phyloP scores from a whole-genome alignment of 441 rosid genomes.

The Croton laevigatus region DNA sequence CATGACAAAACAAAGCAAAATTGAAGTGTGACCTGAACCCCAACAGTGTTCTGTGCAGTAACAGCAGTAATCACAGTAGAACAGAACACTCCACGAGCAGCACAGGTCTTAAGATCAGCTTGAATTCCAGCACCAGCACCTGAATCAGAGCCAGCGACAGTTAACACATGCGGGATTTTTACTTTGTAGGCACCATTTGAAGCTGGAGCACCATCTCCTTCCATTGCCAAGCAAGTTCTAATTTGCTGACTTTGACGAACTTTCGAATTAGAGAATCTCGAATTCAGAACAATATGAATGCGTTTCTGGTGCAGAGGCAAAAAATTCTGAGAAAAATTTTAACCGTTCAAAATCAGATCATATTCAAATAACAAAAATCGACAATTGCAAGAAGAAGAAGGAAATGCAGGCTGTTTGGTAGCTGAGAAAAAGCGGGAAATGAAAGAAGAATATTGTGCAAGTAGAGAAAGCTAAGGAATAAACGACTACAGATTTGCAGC shows the following conservation, averaged over 20 bases:
- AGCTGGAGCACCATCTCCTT: conserved; percentile 21
- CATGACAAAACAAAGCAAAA: background rate
- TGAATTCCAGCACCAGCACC: conserved; percentile 94
- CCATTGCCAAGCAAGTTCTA: conserved; percentile 24
- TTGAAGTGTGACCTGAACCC: conserved; percentile 59
- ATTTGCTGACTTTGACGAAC: background rate
- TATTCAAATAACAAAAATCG: background rate
- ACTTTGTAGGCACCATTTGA: conserved; percentile 15
- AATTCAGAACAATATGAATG: conserved; percentile 4
- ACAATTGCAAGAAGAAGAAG: background rate
- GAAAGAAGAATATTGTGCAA: background rate
- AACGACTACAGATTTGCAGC: background rate
- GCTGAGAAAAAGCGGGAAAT: background rate
- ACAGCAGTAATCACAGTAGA: conserved; percentile 87
- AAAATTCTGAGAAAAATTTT: background rate
- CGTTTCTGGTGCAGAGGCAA: background rate
- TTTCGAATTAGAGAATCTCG: conserved; percentile 10
- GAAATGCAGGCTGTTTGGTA: background rate
- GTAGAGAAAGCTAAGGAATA: background rate
- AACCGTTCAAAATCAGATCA: background rate
- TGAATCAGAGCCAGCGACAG: conserved; percentile 94
- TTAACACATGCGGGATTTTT: conserved; percentile 69
- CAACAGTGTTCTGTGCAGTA: conserved; percentile 90
- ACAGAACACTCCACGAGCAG: conserved; percentile 84
- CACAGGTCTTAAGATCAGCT: conserved; percentile 92